phyloP scores from a whole-genome alignment of 768 basidiomycete species.

The Panus rudis region DNA sequence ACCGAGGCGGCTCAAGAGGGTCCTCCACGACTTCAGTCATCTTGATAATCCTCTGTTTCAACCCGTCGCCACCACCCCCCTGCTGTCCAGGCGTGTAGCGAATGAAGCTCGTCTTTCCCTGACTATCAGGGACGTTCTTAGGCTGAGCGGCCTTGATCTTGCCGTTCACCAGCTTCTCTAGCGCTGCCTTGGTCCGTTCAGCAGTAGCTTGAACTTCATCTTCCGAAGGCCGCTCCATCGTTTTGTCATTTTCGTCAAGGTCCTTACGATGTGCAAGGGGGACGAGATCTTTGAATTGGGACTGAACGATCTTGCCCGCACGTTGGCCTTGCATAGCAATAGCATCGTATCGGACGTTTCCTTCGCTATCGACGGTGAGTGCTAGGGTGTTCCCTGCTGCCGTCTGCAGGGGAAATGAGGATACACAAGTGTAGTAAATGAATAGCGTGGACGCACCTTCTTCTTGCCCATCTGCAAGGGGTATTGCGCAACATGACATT shows the following conservation, averaged over 20 bases:
- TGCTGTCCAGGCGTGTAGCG: slow-evolving; percentile 96
- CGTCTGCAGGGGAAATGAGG: slow-evolving; percentile 41
- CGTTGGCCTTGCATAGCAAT: slow-evolving; percentile 95
- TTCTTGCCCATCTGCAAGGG: slow-evolving; percentile 93
- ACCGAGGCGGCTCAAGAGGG: slow-evolving; percentile 91
- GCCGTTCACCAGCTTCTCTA: slow-evolving; percentile 89
- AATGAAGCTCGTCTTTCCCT: slow-evolving; percentile 83
- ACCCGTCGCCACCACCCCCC: slow-evolving; percentile 50
- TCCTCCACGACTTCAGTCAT: slow-evolving; percentile 99
- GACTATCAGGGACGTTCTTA: slow-evolving; percentile 83
- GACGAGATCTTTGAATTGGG: slow-evolving; percentile 96
- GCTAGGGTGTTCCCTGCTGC: slow-evolving; percentile 93
- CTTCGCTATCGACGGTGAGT: slow-evolving; percentile 93
- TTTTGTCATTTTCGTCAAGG: slow-evolving; percentile 60
- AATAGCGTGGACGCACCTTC: slow-evolving; percentile 52
- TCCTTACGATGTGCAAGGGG: slow-evolving; percentile 88
- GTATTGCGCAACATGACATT: slow-evolving; percentile 97
- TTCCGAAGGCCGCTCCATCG: slow-evolving; percentile 90
- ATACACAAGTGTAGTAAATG: neutral
- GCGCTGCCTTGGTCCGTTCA: slow-evolving; percentile 82
- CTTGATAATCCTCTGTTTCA: slow-evolving; percentile 97
- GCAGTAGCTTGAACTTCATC: slow-evolving; percentile 88
- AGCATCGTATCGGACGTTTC: slow-evolving; percentile 94
- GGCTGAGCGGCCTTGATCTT: slow-evolving; percentile 99
- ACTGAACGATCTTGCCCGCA: slow-evolving; percentile 79